A percentile compares a stretch with the other conserved stretches of the same genome.
Evolutionary conservation across 352 stramenopile species (phyloP).

Genomic region (Globisporangium yorkense): DNA sequence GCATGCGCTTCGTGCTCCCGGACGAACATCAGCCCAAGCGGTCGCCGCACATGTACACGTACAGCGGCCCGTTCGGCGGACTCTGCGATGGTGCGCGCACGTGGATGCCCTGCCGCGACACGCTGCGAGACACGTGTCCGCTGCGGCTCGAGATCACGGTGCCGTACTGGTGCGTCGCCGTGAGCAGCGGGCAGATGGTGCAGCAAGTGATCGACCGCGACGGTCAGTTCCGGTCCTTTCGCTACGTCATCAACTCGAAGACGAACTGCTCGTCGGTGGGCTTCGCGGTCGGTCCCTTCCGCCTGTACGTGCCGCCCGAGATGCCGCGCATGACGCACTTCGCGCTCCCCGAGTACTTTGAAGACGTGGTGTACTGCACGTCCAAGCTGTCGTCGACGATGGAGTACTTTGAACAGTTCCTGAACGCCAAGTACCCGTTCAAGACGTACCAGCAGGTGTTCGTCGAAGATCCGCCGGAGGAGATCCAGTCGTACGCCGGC

Average conservation of each 20-base stretch:
- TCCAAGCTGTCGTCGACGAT: slow-evolving; percentile 67
- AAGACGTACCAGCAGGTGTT: slow-evolving; percentile 87
- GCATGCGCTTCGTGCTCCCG: slow-evolving; percentile 67
- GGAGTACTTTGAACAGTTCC: slow-evolving; percentile 69
- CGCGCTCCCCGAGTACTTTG: slow-evolving; percentile 65
- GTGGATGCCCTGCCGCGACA: slow-evolving; percentile 84
- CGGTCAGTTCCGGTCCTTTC: slow-evolving; percentile 57
- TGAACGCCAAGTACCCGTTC: slow-evolving; percentile 74
- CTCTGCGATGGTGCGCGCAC: slow-evolving; percentile 77
- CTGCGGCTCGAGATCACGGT: slow-evolving; percentile 77
- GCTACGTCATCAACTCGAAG: slow-evolving; percentile 76
- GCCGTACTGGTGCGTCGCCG: slow-evolving; percentile 73
- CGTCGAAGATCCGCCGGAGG: slow-evolving; percentile 73
- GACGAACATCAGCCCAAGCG: slow-evolving; percentile 64
- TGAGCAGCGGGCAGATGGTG: slow-evolving; percentile 82
- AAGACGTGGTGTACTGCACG: slow-evolving; percentile 72
- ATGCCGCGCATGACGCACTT: slow-evolving; percentile 85
- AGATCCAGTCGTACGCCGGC: slow-evolving; percentile 63
- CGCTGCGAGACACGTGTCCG: slow-evolving; percentile 59
- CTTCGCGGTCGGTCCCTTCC: slow-evolving; percentile 76
- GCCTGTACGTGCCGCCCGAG: slow-evolving; percentile 63
- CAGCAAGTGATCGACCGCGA: slow-evolving; percentile 67
- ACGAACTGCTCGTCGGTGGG: slow-evolving; percentile 78
- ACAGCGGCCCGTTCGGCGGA: slow-evolving; percentile 73
- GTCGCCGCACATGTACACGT: slow-evolving; percentile 84